Conservation (phyloP, 164 flowering plant species). For the Dillenia suffruticosa region DNA sequence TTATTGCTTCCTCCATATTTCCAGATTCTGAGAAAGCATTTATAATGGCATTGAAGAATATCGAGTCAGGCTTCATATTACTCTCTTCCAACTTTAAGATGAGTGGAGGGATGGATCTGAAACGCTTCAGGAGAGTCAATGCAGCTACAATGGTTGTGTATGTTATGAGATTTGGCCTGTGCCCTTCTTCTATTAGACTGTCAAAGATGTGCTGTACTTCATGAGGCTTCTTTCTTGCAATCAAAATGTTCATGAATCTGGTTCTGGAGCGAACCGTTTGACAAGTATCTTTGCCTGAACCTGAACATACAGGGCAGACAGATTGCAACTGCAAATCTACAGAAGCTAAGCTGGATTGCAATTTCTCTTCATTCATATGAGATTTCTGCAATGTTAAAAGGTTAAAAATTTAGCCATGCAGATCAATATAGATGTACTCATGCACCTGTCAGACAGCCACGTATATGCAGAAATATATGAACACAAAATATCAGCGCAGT, state of each 20-base stretch:
- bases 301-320: constrained; percentile 50
- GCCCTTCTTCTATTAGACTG: constrained; percentile 69
- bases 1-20: constrained; percentile 42
- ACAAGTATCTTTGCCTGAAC: constrained; percentile 42
- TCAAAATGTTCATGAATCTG: constrained; percentile 68
- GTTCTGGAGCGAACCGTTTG: constrained; percentile 77
- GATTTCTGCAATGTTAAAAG: constrained; percentile 32
- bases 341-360: constrained; percentile 17
- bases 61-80: constrained; percentile 49
- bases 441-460: too few species aligned
- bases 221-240: constrained; percentile 53
- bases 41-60: constrained; percentile 51
- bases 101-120: constrained; percentile 54
- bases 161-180: constrained; percentile 76
- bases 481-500: too few species aligned
- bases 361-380: constrained; percentile 14
- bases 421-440: too few species aligned
- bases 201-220: constrained; percentile 62
- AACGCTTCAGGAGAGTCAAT: constrained; percentile 59
- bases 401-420: neutral
- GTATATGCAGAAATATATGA: too few species aligned
- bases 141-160: constrained; percentile 79
- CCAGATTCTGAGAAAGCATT: constrained; percentile 58
- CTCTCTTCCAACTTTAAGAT: constrained; percentile 37
- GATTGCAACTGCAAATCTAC: constrained; percentile 24